phyloP scores from a whole-genome alignment of 768 basidiomycete species.

The Suillus weaverae region DNA sequence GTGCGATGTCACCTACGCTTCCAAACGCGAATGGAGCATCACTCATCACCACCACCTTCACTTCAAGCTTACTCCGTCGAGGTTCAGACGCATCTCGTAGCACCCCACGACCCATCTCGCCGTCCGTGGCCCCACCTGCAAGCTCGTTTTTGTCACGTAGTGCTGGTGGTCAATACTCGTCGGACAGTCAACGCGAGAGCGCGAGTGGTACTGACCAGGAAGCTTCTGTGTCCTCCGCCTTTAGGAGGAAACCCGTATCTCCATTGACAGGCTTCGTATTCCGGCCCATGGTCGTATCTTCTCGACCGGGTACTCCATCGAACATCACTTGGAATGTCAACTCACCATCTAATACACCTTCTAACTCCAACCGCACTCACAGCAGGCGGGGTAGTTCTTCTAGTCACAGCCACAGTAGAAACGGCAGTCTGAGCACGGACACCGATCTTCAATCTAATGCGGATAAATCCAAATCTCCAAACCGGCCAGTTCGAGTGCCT shows the following conservation, averaged over 20 bases:
- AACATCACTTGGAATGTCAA: conserved; percentile 68
- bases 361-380: conserved; percentile 28
- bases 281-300: conserved; percentile 58
- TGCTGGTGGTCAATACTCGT: conserved; percentile 65
- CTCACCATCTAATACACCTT: conserved; percentile 31
- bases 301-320: conserved; percentile 62
- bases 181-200: conserved; percentile 47
- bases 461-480: conserved; percentile 42
- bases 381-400: conserved; percentile 29
- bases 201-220: conserved; percentile 40
- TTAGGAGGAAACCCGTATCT: conserved; percentile 69
- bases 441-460: conserved; percentile 22
- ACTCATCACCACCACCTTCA: conserved; percentile 36
- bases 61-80: conserved; percentile 44
- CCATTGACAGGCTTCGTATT: conserved; percentile 62
- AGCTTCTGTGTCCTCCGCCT: conserved; percentile 47
- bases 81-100: conserved; percentile 57
- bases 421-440: conserved; percentile 56
- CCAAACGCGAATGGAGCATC: conserved; percentile 35
- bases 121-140: conserved; percentile 40
- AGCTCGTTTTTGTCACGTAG: conserved; percentile 54
- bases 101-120: conserved; percentile 50
- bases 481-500: conserved; percentile 55
- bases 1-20: conserved; percentile 66
- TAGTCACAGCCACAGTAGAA: conserved; percentile 53